These are phyloP conservation scores for Passalora sequoiae DNA, from an alignment of 2,329 filamentous ascomycete genomes.

Conservation along the genomic window DNA sequence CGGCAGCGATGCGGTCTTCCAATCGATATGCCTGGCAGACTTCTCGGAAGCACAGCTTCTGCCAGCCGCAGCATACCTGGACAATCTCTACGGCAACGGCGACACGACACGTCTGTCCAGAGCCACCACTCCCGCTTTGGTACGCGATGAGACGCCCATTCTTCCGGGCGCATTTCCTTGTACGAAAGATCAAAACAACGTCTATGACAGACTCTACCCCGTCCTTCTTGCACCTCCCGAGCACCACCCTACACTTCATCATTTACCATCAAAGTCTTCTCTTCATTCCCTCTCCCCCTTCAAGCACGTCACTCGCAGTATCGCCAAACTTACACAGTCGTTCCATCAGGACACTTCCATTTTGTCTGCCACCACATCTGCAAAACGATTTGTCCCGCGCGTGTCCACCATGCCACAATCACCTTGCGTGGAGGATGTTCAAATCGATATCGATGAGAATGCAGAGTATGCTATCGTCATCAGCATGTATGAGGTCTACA, in stretches of 20 bases:
- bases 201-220: conserved; percentile 32
- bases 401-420: conserved; percentile 66
- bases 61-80: conserved; percentile 70
- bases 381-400: conserved; percentile 58
- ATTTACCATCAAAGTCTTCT: conserved; percentile 21
- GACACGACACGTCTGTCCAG: conserved; percentile 39
- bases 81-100: conserved; percentile 69
- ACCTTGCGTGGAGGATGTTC: conserved; percentile 68
- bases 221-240: conserved; percentile 19
- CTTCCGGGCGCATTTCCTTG: conserved; percentile 27
- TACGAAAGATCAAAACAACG: conserved; percentile 15
- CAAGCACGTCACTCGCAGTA: conserved; percentile 20
- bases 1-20: conserved; percentile 57
- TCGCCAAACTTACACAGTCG: conserved; percentile 28
- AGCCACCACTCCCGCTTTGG: conserved; percentile 44
- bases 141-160: conserved; percentile 33
- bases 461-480: conserved; percentile 83
- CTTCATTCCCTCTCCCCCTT: conserved; percentile 13
- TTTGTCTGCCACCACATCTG: conserved; percentile 39
- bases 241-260: conserved; percentile 5
- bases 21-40: conserved; percentile 71
- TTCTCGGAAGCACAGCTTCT: conserved; percentile 73
- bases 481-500: conserved; percentile 99
- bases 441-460: conserved; percentile 60
- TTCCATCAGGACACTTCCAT: conserved; percentile 34